Evolutionary conservation across 495 filamentous ascomycete genomes (phyloP), one percentile per base, ranked within the genome.

Genomic region (Podospora didyma): DNA sequence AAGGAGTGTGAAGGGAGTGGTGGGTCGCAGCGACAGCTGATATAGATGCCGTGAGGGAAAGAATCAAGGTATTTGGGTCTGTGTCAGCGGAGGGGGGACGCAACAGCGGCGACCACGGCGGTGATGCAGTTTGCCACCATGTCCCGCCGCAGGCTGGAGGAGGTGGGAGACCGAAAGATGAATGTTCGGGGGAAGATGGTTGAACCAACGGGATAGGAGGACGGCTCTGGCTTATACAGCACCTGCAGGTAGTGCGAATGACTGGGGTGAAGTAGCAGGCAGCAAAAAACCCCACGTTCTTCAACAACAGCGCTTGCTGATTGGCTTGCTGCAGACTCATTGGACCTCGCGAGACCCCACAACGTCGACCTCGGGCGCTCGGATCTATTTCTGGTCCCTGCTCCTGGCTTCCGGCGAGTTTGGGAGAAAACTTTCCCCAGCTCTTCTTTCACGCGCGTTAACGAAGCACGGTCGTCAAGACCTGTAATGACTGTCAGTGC

Each of bases 381-480:
- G 24, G 53, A 54, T 34, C 59, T 10, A 17, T 11, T 2, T 16
- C 12, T 16, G 62, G 46, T 51, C 56, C 58, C 42, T 61, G 60
- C 60, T 28, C 35, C n/a, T 21, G 22, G 44, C 49, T 52, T 51
- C 53, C 42, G 24, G 39, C 7, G 49, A 21, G 44, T 28, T 39
- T 22, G 44, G 37, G 51, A 45, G 46, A 62, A 69, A 69, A 61
- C 63, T 67, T 66, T 67, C 51, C 47, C 23, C 14, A 23, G 41
- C 51, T 22, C 28, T 21, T 28, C 22, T 26, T 48, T 34, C 17
- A 23, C 22, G 51, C 54, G 46, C 39, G 49, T 31, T 28, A 49
- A 37, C 11, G 6, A 47, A 35, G 28, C 19, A 39, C 16, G 11
- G 23, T 44, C 49, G 49, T 61, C 46, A 48, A 48, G 63, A 42